Conservation (phyloP, 1,139 yeast genomes). For the Kodamaea suecica region DNA sequence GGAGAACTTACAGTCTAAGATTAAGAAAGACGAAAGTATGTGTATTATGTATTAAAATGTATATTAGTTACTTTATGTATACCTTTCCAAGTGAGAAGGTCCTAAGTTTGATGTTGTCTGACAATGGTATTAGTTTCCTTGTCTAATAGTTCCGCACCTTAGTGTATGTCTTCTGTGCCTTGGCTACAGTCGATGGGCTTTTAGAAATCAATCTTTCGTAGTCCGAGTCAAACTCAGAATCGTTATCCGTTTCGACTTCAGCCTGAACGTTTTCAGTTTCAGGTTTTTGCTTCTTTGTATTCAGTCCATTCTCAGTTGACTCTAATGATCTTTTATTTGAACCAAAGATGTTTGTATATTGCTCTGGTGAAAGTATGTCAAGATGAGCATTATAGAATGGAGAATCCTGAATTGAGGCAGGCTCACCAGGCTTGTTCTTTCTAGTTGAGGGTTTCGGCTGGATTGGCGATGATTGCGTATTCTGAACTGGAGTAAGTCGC, state of each 20-base stretch:
- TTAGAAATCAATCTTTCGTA: constrained; percentile 14
- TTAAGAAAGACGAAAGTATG: not conserved
- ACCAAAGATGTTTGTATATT: not conserved
- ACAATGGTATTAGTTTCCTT: too few relatives aligned
- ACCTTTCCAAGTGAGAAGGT: too few relatives aligned
- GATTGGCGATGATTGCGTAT: constrained; percentile 20
- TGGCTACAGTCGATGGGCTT: constrained; percentile 8
- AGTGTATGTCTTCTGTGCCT: constrained; percentile 10
- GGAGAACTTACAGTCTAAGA: constrained; percentile 49
- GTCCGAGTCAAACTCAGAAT: constrained; percentile 13
- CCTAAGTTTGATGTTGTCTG: too few relatives aligned
- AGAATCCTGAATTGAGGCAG: constrained; percentile 28
- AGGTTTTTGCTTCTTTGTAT: not conserved
- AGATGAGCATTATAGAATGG: constrained; percentile 28
- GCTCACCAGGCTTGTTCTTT: constrained; percentile 35
- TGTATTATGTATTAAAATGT: not conserved
- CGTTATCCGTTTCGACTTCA: constrained; percentile 3
- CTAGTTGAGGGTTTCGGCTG: constrained; percentile 7
- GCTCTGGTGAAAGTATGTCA: constrained; percentile 5
- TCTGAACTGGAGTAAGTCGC: constrained; percentile 7
- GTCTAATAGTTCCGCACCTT: constrained; percentile 2
- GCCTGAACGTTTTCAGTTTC: too few relatives aligned
- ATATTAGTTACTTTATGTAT: too few relatives aligned
- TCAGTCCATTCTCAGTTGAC: not conserved
- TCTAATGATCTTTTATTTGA: not conserved